A percentile compares a stretch with the other conserved stretches of the same genome.
phyloP scores from a whole-genome alignment of 768 basidiomycete species.

The Boletus subparvulus region DNA sequence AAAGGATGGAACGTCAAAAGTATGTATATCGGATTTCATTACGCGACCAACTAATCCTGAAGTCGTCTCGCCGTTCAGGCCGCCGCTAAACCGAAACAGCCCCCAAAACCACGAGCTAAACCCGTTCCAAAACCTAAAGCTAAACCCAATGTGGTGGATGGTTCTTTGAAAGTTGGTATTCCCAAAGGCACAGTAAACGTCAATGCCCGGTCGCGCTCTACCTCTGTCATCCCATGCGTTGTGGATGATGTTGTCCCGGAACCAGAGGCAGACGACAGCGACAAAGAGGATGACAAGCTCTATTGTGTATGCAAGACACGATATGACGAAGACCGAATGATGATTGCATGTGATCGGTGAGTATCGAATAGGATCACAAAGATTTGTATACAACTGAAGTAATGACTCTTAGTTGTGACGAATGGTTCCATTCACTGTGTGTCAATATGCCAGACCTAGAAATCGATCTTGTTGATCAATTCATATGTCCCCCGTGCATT shows the following conservation, averaged over 20 bases:
- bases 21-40: conserved; percentile 3
- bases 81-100: conserved; percentile 28
- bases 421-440: conserved; percentile 92
- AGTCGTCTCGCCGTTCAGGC: conserved; percentile 9
- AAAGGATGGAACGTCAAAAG: conserved; percentile 26
- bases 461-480: conserved; percentile 88
- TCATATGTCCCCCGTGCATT: conserved; percentile 82
- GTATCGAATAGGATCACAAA: conserved; percentile 25
- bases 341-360: conserved; percentile 93
- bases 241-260: conserved; percentile 46
- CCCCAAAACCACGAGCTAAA: conserved; percentile 34
- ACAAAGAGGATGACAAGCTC: conserved; percentile 52
- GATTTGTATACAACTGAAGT: background rate
- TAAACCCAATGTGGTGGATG: conserved; percentile 12
- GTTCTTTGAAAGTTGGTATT: conserved; percentile 16
- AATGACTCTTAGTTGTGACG: conserved; percentile 67
- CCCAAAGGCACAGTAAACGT: conserved; percentile 28
- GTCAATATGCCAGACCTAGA: conserved; percentile 78
- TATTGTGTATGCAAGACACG: conserved; percentile 88
- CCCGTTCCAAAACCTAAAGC: conserved; percentile 30
- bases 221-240: conserved; percentile 61
- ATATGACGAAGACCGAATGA: conserved; percentile 84
- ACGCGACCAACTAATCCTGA: background rate
- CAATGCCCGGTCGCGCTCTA: conserved; percentile 60
- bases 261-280: conserved; percentile 46